Evolutionary conservation across 2,329 filamentous ascomycete genomes (phyloP).

Genomic region (Aaosphaeria arxii): DNA sequence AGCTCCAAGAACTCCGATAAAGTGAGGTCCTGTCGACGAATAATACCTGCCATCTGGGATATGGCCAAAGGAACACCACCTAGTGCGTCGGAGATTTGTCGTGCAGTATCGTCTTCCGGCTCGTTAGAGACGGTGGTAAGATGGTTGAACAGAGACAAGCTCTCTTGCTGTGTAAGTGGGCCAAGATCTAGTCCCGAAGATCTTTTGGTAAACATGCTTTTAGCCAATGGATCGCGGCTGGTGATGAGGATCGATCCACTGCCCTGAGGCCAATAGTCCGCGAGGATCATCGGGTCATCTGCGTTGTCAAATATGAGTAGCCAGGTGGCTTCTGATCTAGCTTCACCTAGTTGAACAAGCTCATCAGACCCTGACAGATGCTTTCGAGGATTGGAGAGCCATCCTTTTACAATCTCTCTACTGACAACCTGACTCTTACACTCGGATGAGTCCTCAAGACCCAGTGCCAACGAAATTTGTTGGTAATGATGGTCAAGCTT

Average conservation of each 20-base stretch:
- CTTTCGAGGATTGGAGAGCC: slow-evolving; percentile 9
- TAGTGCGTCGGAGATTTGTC: background rate
- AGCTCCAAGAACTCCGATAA: slow-evolving; percentile 8
- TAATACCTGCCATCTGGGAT: slow-evolving; percentile 17
- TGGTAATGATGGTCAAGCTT: slow-evolving; percentile 4
- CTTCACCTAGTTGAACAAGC: background rate
- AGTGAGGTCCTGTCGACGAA: slow-evolving; percentile 5
- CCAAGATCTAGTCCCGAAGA: slow-evolving; percentile 3
- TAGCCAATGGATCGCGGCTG: slow-evolving; percentile 5
- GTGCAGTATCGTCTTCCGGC: background rate
- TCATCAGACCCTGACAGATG: background rate
- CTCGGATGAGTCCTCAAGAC: slow-evolving; percentile 5
- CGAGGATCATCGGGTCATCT: slow-evolving; percentile 7
- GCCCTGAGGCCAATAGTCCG: slow-evolving; percentile 11
- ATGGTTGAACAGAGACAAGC: background rate
- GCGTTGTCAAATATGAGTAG: slow-evolving; percentile 13
- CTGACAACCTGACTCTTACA: slow-evolving; percentile 6
- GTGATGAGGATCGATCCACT: slow-evolving; percentile 8
- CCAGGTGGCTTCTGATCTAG: slow-evolving; percentile 3
- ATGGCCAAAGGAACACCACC: slow-evolving; percentile 12
- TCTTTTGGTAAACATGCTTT: background rate
- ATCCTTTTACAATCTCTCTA: slow-evolving; percentile 9
- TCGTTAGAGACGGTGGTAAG: background rate
- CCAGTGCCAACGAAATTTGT: slow-evolving; percentile 3
- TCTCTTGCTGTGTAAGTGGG: background rate